A percentile compares a stretch with the other conserved stretches of the same genome.
Evolutionary conservation across 1,284 basidiomycete genomes (phyloP).

Genomic region (Veloboletus limbatus): DNA sequence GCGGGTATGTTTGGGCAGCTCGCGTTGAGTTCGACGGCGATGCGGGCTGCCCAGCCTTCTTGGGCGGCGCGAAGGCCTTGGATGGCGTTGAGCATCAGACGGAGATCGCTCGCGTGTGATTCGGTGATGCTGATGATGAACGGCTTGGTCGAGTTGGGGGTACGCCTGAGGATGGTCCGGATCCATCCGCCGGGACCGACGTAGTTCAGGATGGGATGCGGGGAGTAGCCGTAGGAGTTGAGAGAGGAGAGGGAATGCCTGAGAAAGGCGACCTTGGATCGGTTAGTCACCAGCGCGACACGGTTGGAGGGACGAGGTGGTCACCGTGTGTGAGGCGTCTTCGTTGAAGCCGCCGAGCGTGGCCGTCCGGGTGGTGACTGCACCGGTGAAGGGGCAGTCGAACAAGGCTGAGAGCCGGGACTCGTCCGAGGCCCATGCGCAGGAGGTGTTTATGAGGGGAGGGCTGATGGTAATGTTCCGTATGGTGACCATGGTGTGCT

Average conservation of each 20-base stretch:
- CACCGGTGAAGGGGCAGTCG: conserved; percentile 63
- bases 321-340: conserved; percentile 56
- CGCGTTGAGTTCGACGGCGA: conserved; percentile 76
- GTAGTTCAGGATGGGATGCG: conserved; percentile 62
- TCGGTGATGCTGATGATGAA: conserved; percentile 76
- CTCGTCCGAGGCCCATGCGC: conserved; percentile 71
- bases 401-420: conserved; percentile 62
- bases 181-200: conserved; percentile 50
- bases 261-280: conserved; percentile 57
- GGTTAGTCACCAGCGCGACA: conserved; percentile 1
- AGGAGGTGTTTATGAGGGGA: conserved; percentile 71
- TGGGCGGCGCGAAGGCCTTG: conserved; percentile 50
- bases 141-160: conserved; percentile 47
- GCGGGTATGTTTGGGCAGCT: conserved; percentile 74
- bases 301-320: conserved; percentile 11
- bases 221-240: conserved; percentile 82
- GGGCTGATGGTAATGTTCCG: conserved; percentile 48
- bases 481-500: conserved; percentile 35
- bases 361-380: conserved; percentile 73
- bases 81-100: conserved; percentile 54
- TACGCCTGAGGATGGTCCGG: conserved; percentile 44
- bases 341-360: conserved; percentile 67
- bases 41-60: conserved; percentile 32
- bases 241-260: conserved; percentile 51
- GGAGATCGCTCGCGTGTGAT: conserved; percentile 48